phyloP scores from a whole-genome alignment of 441 rosid species.

The Dalechampia spathulata region DNA sequence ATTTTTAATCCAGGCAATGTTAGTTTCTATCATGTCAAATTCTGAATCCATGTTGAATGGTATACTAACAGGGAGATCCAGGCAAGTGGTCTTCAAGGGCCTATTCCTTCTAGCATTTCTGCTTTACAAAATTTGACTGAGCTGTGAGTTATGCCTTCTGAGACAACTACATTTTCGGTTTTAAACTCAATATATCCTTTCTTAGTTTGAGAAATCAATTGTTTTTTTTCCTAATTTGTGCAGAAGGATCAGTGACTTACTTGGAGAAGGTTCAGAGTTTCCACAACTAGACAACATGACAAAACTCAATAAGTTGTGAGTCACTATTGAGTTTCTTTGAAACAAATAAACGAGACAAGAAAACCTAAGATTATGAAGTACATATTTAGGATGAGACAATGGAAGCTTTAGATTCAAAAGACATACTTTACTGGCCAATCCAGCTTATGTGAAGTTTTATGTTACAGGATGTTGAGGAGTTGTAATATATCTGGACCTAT shows the following conservation, averaged over 20 bases:
- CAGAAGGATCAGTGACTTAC: constrained; percentile 24
- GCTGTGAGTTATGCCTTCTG: constrained; percentile 28
- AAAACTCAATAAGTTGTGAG: constrained; percentile 23
- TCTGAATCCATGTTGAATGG: neutral
- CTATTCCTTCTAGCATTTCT: constrained; percentile 32
- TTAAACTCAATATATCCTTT: no score
- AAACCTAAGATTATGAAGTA: no score
- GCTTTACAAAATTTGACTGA: constrained; percentile 19
- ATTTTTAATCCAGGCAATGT: neutral
- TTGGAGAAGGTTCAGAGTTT: constrained; percentile 24
- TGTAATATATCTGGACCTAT: constrained; percentile 36
- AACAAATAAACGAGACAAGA: no score
- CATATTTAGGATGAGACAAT: no score
- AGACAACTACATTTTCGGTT: neutral
- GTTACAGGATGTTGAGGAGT: constrained; percentile 35
- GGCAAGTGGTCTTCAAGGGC: constrained; percentile 38
- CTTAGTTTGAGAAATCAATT: no score
- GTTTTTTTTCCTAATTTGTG: no score
- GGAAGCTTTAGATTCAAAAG: neutral
- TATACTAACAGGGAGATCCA: constrained; percentile 31
- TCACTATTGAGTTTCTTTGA: neutral
- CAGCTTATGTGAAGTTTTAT: neutral
- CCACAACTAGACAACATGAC: constrained; percentile 22
- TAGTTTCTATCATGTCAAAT: neutral
- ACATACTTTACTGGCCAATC: neutral